Percentiles rank a stretch among this genome's conserved stretches.
These are phyloP conservation scores for Penicillium sp. DNA, from an alignment of 2,329 filamentous ascomycete genomes.

Conservation along the genomic window DNA sequence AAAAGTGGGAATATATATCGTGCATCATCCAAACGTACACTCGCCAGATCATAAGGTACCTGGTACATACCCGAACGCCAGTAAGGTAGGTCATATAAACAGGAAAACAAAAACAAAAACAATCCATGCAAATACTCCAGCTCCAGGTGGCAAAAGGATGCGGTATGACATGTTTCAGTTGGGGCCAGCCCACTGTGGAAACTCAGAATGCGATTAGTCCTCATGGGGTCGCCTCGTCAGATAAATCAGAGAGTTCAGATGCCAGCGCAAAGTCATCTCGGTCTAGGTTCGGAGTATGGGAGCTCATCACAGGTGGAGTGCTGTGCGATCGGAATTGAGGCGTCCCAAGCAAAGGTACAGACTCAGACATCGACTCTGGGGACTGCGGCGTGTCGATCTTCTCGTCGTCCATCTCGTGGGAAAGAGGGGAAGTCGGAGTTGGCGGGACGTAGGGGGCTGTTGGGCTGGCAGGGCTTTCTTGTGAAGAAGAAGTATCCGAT, in stretches of 20 bases:
- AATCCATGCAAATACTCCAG: neutral
- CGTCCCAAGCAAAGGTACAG: constrained; percentile 23
- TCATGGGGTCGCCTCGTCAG: neutral
- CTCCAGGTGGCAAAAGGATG: neutral
- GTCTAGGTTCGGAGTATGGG: constrained; percentile 10
- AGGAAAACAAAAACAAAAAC: neutral
- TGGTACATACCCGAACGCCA: constrained; percentile 2
- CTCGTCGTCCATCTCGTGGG: constrained; percentile 19
- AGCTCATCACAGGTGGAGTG: constrained; percentile 31
- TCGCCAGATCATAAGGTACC: neutral
- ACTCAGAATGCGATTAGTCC: neutral
- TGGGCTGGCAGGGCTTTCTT: constrained; percentile 30
- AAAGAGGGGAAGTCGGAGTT: constrained; percentile 37
- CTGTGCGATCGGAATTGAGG: constrained; percentile 32
- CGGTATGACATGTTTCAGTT: neutral
- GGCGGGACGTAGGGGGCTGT: constrained; percentile 40
- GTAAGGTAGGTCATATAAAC: neutral
- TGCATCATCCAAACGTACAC: constrained; percentile 10
- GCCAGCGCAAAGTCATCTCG: constrained; percentile 5
- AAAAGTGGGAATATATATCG: constrained; percentile 11
- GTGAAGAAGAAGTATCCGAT: constrained; percentile 38
- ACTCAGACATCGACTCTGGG: constrained; percentile 20
- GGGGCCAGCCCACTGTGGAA: constrained; percentile 2
- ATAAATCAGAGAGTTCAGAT: constrained; percentile 1
- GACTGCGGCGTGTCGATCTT: constrained; percentile 16